These are phyloP conservation scores for Aspergillus sclerotiicarbonarius DNA, from an alignment of 495 filamentous ascomycete genomes.

Conservation along the genomic window DNA sequence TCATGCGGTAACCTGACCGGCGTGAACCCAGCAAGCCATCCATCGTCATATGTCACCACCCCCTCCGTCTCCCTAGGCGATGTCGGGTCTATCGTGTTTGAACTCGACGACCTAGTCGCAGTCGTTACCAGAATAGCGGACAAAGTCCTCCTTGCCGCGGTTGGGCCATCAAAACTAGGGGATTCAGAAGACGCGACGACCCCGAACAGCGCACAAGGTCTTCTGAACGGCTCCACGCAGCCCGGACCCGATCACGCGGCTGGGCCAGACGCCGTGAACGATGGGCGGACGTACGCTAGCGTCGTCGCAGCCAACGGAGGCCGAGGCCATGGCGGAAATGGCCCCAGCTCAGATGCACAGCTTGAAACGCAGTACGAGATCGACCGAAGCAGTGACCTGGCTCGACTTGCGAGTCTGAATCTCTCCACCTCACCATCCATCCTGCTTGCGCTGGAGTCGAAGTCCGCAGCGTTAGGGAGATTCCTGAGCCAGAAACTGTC, in stretches of 20 bases:
- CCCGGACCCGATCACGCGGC: conserved; percentile 7
- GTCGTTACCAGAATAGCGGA: conserved; percentile 48
- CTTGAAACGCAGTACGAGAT: conserved; percentile 42
- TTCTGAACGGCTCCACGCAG: conserved; percentile 12
- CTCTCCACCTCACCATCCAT: conserved; percentile 42
- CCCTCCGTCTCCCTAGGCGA: conserved; percentile 50
- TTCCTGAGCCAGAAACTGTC: conserved; percentile 44
- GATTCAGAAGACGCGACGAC: conserved; percentile 11
- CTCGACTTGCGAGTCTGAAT: conserved; percentile 41
- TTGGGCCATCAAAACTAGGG: conserved; percentile 38
- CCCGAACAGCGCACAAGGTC: conserved; percentile 9
- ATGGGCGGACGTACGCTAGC: conserved; percentile 13
- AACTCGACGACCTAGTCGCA: conserved; percentile 45
- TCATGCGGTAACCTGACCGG: conserved; percentile 48
- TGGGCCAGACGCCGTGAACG: neutral
- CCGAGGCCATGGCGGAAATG: conserved; percentile 14
- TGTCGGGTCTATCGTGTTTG: conserved; percentile 50
- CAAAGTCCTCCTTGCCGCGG: conserved; percentile 45
- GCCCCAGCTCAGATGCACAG: conserved; percentile 23
- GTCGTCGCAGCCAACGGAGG: conserved; percentile 16
- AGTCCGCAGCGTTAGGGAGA: conserved; percentile 43
- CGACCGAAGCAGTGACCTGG: conserved; percentile 42
- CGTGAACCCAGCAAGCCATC: conserved; percentile 47
- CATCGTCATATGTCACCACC: conserved; percentile 48
- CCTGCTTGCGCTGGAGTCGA: conserved; percentile 44